Evolutionary conservation across 2,329 filamentous ascomycete species (phyloP), one percentile per base, ranked within the genome.

Genomic region (Incumbomyces delicatus): DNA sequence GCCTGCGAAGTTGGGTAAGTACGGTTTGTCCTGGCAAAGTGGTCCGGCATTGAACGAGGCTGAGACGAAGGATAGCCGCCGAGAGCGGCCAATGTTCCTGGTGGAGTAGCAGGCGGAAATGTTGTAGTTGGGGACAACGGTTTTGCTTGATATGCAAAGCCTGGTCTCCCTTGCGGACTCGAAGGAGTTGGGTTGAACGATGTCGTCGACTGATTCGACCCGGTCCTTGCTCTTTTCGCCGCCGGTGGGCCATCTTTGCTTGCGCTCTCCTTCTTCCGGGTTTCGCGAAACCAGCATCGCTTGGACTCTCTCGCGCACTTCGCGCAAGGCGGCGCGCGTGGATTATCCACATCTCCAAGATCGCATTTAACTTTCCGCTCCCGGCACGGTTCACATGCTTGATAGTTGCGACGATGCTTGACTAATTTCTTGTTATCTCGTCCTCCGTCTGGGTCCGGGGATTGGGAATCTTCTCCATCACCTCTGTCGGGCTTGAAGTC

Each of bases 201-300:
- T 17, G 7, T 17, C 8, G 11, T 38, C 12, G 41, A 44, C 16
- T 35, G 30, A 10, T 10, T 30, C 18, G 42, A 45, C 14, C 37
- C 33, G 33, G 13, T 38, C 20, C 42, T 36, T 13, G 20, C 12
- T 45, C 42, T 17, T 18, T 45, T 45, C 33, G 20, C 12, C 2
- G 42, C 18, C 16, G 27, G 42, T 16, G 16, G 33, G 6, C 11
- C 42, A 30, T 45, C 41, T 20, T 36, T 36, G 3, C 11, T n/a
- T 14, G 8, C 14, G 30, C 6, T n/a, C 8, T 44, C 80, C 79
- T 96, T 96, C 61, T 92, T 81, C 42, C 92, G 78, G 29, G 89
- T 96, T 16, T 88, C 87, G 52, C 88, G 94, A 72, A 98, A 98
- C 75, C 84, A 94, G 72, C 92, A 98, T 60, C 95, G 84, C 66